Base-by-base conservation (phyloP, 2,329 filamentous ascomycete species). In the Cladosporium halotolerans region DNA sequence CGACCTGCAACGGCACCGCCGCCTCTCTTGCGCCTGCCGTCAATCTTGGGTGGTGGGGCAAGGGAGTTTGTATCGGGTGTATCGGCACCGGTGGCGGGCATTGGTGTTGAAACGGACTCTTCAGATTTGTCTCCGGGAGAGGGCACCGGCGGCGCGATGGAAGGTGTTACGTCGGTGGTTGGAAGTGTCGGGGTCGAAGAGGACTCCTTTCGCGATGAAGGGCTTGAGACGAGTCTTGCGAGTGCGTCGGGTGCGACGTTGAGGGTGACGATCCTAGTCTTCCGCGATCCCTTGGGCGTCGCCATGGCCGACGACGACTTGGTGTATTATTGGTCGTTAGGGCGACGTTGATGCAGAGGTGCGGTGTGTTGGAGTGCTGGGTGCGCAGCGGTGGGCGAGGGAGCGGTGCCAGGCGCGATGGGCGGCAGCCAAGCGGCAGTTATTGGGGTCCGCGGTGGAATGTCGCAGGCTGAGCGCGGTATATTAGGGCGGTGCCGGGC, bases 1-100 rank as follows among this genome's bases (percentile, higher is more conserved):
- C 63, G 57, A n/a, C 62, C 65, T 31, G 53, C 48, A 32, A 51
- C 54, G 14, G 59, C 55, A 40, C 58, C 71, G 64, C 69, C 73
- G 68, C 63, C 71, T 72, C 91, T 91, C 75, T 88, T 89, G 76
- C 88, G 90, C 10, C 77, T 73, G 6, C 77, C 82, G 52, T 62
- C 62, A 36, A 59, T 58, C 38, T 66, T 69, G 13, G 74, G 73
- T 9, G 76, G 72, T 10, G 76, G 72, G 45, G 74, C 74, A 38
- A 76, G 66, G 39, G 73, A 67, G 61, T 67, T 69, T 52, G 50
- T 54, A 53, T 69, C 66, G 18, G 66, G 65, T 28, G 67, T 66
- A 43, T 70, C 70, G 58, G 62, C 65, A 11, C 56, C 57, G 19
- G 61, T 58, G 16, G 59, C 52, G 11, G 68, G 68, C 45, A 68